Base-by-base conservation (phyloP, 768 basidiomycete species). In the Trametes villosa region DNA sequence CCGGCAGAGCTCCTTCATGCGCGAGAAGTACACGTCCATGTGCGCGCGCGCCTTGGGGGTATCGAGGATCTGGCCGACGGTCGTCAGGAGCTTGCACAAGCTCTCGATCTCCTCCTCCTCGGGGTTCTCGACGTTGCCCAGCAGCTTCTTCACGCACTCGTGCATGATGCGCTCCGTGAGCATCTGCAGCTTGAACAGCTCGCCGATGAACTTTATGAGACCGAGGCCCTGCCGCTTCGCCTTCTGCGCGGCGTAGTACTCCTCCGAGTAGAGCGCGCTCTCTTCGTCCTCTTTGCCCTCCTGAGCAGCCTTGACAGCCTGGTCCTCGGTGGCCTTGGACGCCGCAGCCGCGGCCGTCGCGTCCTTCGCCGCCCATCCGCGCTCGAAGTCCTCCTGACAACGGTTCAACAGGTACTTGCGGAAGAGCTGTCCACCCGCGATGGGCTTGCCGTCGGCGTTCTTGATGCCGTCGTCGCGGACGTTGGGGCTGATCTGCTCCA, bases 161-260 rank as follows among this genome's bases (percentile, higher is more conserved):
- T 95, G 92, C 92, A 98, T 99, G 78, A 98, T 96, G 67, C 94
- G 89, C 78, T 95, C 94, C 48, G 94, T 95, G 55, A 98, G 80
- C 94, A 98, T 97, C 77, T 93, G 91, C n/a, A 99, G 81, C 79
- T 98, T 98, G 88, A 94, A 99, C 55, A 98, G 80, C 77, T 99
- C 96, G 64, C 96, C 96, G 64, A 98, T 98, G 78, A 99, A 96
- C 75, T 92, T 93, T 79, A 98, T 94, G 67, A 99, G 84, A 80
- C 96, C 94, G 13, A 98, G 88, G 74, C 96, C 96, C 64, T 93
- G 92, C 62, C 96, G 92, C 79, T 98, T 98, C 41, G 95, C 96
- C 81, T 96, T 97, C 76, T 96, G 91, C 17, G 94, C 94, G 88
- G 69, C 96, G 96, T 78, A 98, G 62, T 68, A 98, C 76, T 97